These are phyloP conservation scores for Neophaeococcomyces aloes DNA, from an alignment of 2,329 filamentous ascomycete species.

Conservation along the genomic window DNA sequence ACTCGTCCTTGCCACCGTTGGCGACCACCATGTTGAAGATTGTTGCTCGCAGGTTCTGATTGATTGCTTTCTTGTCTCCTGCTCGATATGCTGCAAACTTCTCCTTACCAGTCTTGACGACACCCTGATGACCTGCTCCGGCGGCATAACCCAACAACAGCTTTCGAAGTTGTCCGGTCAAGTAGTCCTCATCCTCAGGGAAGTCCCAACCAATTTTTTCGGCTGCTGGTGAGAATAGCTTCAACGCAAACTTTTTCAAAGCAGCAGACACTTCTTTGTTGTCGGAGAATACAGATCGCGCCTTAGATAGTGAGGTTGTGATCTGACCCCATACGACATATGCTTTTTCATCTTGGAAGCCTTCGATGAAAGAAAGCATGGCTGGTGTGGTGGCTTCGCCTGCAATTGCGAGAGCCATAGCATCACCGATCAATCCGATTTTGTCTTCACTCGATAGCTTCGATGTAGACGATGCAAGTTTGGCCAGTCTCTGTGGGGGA, in stretches of 20 bases:
- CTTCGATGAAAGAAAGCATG: slow-evolving; percentile 71
- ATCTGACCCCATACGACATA: slow-evolving; percentile 87
- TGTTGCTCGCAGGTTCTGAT: slow-evolving; percentile 68
- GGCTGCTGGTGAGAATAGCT: slow-evolving; percentile 63
- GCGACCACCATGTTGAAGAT: slow-evolving; percentile 72
- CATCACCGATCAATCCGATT: slow-evolving; percentile 83
- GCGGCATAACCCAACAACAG: slow-evolving; percentile 68
- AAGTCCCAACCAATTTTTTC: slow-evolving; percentile 81
- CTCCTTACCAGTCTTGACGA: slow-evolving; percentile 61
- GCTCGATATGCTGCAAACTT: slow-evolving; percentile 72
- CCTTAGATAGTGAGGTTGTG: slow-evolving; percentile 60
- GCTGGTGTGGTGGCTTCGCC: slow-evolving; percentile 74
- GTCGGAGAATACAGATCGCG: slow-evolving; percentile 76
- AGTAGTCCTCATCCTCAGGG: slow-evolving; percentile 64
- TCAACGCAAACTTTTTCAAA: slow-evolving; percentile 67
- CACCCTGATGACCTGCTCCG: slow-evolving; percentile 60
- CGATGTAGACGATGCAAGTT: slow-evolving; percentile 66
- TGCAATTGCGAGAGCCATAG: slow-evolving; percentile 76
- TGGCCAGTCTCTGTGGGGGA: slow-evolving; percentile 67
- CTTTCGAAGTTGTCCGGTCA: slow-evolving; percentile 71
- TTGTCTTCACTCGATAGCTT: slow-evolving; percentile 77
- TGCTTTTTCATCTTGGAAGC: slow-evolving; percentile 71
- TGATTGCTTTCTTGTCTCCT: slow-evolving; percentile 58
- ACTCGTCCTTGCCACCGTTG: slow-evolving; percentile 59
- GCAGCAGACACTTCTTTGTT: slow-evolving; percentile 61